phyloP scores from a whole-genome alignment of 1,284 basidiomycete genomes.

The Inonotus hispidus region DNA sequence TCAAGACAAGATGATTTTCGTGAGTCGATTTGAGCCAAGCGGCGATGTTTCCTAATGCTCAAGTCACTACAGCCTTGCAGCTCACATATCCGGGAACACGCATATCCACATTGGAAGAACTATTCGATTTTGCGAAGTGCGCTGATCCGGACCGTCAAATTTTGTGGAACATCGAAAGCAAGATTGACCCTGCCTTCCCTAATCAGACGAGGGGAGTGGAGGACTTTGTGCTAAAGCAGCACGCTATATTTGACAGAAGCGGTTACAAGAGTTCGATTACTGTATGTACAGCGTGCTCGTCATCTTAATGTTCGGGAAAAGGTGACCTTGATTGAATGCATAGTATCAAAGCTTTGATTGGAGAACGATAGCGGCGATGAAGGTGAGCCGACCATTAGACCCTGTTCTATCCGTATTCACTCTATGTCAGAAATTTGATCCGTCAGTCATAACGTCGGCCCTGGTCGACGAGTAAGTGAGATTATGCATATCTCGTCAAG shows the following conservation, averaged over 20 bases:
- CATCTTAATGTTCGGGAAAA: constrained; percentile 22
- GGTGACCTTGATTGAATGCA: background rate
- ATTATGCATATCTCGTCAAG: background rate
- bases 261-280: constrained; percentile 56
- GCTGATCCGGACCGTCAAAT: constrained; percentile 56
- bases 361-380: constrained; percentile 67
- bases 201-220: constrained; percentile 55
- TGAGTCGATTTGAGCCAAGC: constrained; percentile 24
- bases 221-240: constrained; percentile 62
- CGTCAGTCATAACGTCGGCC: constrained; percentile 50
- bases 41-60: background rate
- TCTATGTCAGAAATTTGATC: constrained; percentile 38
- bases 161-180: constrained; percentile 77
- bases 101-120: constrained; percentile 66
- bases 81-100: constrained; percentile 59
- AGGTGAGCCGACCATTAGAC: constrained; percentile 33
- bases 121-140: constrained; percentile 72
- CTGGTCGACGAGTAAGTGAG: constrained; percentile 50
- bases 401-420: background rate
- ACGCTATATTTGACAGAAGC: constrained; percentile 50
- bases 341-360: constrained; percentile 77
- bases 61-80: constrained; percentile 46
- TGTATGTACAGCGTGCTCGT: constrained; percentile 28
- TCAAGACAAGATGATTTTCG: constrained; percentile 56
- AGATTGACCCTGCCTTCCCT: constrained; percentile 55